A percentile compares a stretch with the other conserved stretches of the same genome.
These are phyloP conservation scores for Babesia microti DNA, from an alignment of 169 alveolate species.

Conservation along the genomic window DNA sequence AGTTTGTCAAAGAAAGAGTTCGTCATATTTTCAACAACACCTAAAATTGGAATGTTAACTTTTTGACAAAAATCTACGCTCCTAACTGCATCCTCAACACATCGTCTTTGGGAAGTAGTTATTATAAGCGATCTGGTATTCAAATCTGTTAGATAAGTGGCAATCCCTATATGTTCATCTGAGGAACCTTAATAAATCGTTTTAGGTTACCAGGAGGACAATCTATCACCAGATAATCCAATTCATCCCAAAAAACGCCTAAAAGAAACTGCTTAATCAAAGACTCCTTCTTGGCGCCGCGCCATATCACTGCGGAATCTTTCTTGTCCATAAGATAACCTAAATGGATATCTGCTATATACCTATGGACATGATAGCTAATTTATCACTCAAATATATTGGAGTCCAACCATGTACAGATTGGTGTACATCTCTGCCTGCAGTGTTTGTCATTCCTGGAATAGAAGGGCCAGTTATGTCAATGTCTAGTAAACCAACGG, in stretches of 20 bases:
- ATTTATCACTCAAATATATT: conserved; percentile 81
- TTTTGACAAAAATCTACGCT: conserved; percentile 61
- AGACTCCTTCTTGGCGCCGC: conserved; percentile 94
- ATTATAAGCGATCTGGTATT: conserved; percentile 75
- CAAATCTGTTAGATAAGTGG: conserved; percentile 76
- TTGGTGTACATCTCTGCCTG: conserved; percentile 83
- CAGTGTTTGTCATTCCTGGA: conserved; percentile 89
- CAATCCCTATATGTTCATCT: conserved; percentile 93
- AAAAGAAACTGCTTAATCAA: conserved; percentile 90
- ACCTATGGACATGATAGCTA: conserved; percentile 90
- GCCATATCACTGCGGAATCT: conserved; percentile 94
- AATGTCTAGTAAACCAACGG: conserved; percentile 90
- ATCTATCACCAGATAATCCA: conserved; percentile 91
- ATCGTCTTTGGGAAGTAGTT: conserved; percentile 64
- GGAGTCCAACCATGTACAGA: conserved; percentile 96
- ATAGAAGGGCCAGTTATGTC: conserved; percentile 98
- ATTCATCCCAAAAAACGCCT: conserved; percentile 94
- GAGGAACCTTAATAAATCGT: conserved; percentile 71
- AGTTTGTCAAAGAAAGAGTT: conserved; percentile 53
- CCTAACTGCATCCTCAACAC: conserved; percentile 46
- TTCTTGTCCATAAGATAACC: conserved; percentile 86
- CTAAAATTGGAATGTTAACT: conserved; percentile 78
- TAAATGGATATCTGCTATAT: conserved; percentile 12
- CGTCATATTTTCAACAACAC: conserved; percentile 95
- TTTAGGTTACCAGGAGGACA: conserved; percentile 90